Evolutionary conservation across 1,139 yeast species (phyloP).

Genomic region (Suhomyces maxii): DNA sequence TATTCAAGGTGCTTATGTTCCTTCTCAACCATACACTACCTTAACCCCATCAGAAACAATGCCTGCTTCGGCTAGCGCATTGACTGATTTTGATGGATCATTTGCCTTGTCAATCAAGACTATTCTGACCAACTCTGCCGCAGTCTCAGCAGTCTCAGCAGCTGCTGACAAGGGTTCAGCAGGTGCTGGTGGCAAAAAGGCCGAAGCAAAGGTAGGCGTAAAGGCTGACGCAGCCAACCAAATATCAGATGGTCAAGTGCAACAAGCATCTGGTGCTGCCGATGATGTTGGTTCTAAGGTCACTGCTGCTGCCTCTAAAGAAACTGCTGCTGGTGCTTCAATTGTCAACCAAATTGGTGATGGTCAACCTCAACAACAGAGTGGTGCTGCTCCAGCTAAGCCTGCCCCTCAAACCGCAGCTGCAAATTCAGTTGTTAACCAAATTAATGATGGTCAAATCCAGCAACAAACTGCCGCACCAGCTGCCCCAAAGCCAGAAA

Average conservation of each 20-base stretch:
- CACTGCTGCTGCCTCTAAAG: not conserved
- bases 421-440: constrained; percentile 27
- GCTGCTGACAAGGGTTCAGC: constrained; percentile 22
- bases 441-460: constrained; percentile 42
- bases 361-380: constrained; percentile 43
- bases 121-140: constrained; percentile 16
- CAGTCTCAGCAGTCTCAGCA: constrained; percentile 23
- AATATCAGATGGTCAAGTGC: constrained; percentile 24
- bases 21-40: constrained; percentile 27
- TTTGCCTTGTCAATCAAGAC: constrained; percentile 30
- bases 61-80: constrained; percentile 22
- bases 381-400: constrained; percentile 32
- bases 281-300: not conserved
- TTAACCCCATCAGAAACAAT: constrained; percentile 29
- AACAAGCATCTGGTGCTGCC: constrained; percentile 18
- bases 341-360: constrained; percentile 34
- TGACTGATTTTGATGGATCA: constrained; percentile 25
- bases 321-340: not conserved
- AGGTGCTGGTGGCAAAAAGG: constrained; percentile 12
- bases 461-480: constrained; percentile 28
- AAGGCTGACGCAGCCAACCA: constrained; percentile 21
- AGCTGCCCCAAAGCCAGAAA: constrained; percentile 15
- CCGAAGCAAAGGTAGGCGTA: constrained; percentile 5
- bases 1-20: constrained; percentile 20
- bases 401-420: constrained; percentile 34